Evolutionary conservation across 148 eudicot genomes (phyloP), one percentile per base, ranked within the genome.

Genomic region (Fagopyrum esculentum): DNA sequence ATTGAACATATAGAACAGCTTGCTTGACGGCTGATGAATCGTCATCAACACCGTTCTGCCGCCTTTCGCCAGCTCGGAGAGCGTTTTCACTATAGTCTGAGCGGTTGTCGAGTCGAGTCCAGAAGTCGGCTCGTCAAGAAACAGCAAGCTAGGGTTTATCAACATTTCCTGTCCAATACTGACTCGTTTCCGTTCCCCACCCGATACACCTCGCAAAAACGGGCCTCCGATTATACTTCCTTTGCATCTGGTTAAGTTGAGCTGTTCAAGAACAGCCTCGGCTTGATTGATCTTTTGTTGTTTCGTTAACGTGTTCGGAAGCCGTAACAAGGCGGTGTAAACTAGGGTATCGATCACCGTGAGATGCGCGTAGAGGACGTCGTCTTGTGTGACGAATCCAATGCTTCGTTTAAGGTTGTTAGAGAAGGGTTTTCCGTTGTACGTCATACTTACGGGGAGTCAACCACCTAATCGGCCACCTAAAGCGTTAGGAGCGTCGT

Each of bases 11-110:
- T 90, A 88, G 57, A 84, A 92, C 49, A 93, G 73, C 76, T 87
- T 90, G 63, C 96, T 89, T 9, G 98, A 93, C 19, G 98, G 98
- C 73, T 93, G 98, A 57, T 93, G 98, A 51, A 93, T 93, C 6
- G 98, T 93, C 74, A 71, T 71, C 86, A 89, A 82, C 71, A 86
- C 93, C n/a, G 88, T 64, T 0, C 91, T 90, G 57, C 91, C 26
- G 26, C 85, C 93, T 16, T 76, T 78, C 0, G 89, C 90, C 16
- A 92, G 54, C n/a, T 84, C 89, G 69, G 80, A 74, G 69, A 93
- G 69, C 2, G 86, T 85, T 2, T 85, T 83, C 55, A 90, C 90
- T 3, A 93, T 93, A 76, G 90, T 74, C 68, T 85, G 93, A 7
- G 98, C 96, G 2, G 95, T 92, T 0, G 98, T 92, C 15, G 98